Evolutionary conservation across 805 yeast genomes (phyloP), one percentile per base, ranked within the genome.

Genomic region (Nakazawaea pomicola): DNA sequence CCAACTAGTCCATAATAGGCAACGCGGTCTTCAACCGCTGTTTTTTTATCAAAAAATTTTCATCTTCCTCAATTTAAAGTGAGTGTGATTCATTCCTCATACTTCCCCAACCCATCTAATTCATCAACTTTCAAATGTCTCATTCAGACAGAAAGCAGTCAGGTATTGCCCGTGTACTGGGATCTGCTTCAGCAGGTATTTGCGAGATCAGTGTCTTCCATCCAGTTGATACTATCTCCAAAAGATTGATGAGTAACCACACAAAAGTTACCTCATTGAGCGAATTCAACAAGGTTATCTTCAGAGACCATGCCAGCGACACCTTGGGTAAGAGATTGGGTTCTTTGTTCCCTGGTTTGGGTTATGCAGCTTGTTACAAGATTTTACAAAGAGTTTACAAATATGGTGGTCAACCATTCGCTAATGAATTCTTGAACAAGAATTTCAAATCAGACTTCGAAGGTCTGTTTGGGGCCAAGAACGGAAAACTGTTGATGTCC

Each of bases 401-500:
- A 68, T 93, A 93, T 62, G 98, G 99, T 58, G 99, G 99, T 38
- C 99, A 93, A 70, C 99, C 99, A 36, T 90, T 88, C 59, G 99
- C 91, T 49, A 93, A 93, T 60, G 99, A 93, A 66, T 87, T 80
- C 58, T 73, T 93, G 60, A 76, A 84, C 54, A 71, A 73, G 51
- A 83, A 87, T 68, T 86, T 78, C 70, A 78, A 75, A 57, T 66
- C 72, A 33, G 60, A 72, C 41, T 93, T 80, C 61, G 96, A 91
- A 52, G 64, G 69, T 45, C 66, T 72, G 30, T 93, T 93, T 55
- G 99, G 98, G 49, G 74, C 84, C 47, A 91, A 93, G 67, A 91
- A 93, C 40, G 98, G 99, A 56, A 93, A 93, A 68, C 98, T 98
- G n/a, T 62, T 91, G 58, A 68, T 93, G 70, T 84, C 95, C 45